Evolutionary conservation across 2,329 filamentous ascomycete genomes (phyloP).

Genomic region (Cytospora schulzeri): DNA sequence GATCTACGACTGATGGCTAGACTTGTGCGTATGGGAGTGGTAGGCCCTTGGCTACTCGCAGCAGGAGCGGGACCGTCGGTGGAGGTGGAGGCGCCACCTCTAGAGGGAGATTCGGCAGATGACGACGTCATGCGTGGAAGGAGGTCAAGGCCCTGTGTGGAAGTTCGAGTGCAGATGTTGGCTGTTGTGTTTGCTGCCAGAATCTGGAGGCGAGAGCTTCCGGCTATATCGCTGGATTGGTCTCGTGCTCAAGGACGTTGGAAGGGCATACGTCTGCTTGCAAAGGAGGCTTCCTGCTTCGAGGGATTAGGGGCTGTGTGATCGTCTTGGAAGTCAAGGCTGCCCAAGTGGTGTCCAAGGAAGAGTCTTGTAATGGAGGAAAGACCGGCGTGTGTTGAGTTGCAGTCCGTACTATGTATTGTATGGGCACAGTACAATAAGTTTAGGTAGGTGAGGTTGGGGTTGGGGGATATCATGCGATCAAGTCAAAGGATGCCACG

Average conservation of each 20-base stretch:
- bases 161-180: not conserved
- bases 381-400: conserved; percentile 1
- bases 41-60: conserved; percentile 25
- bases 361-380: not conserved
- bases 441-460: conserved; percentile 12
- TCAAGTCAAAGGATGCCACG: conserved; percentile 36
- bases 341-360: not conserved
- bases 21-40: conserved; percentile 30
- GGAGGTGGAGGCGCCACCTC: conserved; percentile 35
- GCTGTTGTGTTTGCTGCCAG: not conserved
- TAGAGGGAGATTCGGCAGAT: conserved; percentile 36
- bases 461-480: conserved; percentile 31
- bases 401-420: not conserved
- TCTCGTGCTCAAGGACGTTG: not conserved
- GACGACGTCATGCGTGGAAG: conserved; percentile 44
- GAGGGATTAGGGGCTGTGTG: not conserved
- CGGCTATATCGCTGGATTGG: not conserved
- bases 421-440: not conserved
- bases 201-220: not conserved
- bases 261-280: not conserved
- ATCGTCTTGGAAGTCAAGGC: not conserved
- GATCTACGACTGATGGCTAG: conserved; percentile 21
- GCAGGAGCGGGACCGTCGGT: conserved; percentile 23
- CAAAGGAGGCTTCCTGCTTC: not conserved
- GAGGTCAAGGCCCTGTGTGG: not conserved